Conservation (phyloP, 2,329 filamentous ascomycete genomes). For the Phyllosticta citribraziliensis region DNA sequence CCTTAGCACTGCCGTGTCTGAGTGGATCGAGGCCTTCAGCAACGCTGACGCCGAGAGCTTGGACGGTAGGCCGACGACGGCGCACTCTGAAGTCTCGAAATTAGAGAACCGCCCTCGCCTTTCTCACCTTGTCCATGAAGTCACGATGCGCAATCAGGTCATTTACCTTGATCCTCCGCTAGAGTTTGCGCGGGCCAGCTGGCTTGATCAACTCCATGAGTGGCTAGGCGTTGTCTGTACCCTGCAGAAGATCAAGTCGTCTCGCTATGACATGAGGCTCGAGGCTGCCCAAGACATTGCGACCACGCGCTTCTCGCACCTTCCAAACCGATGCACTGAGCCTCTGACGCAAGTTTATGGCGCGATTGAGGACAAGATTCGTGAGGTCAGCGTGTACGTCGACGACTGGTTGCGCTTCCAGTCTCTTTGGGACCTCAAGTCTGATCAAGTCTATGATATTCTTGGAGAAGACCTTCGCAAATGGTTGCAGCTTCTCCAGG, state of each 20-base stretch:
- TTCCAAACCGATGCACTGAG: slow-evolving; percentile 74
- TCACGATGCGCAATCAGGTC: slow-evolving; percentile 96
- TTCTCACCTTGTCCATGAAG: slow-evolving; percentile 71
- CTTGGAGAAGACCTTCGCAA: slow-evolving; percentile 83
- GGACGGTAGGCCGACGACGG: slow-evolving; percentile 39
- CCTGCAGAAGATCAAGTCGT: slow-evolving; percentile 86
- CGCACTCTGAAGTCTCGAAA: slow-evolving; percentile 21
- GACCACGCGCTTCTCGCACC: slow-evolving; percentile 67
- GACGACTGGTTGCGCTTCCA: slow-evolving; percentile 99
- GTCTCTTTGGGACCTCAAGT: slow-evolving; percentile 94
- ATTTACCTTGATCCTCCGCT: slow-evolving; percentile 93
- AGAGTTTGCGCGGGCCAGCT: slow-evolving; percentile 83
- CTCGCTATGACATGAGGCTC: slow-evolving; percentile 82
- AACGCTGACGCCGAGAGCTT: slow-evolving; percentile 33
- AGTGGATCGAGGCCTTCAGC: slow-evolving; percentile 83
- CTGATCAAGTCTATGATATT: slow-evolving; percentile 87
- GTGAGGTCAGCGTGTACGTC: slow-evolving; percentile 73
- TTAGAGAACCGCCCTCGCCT: slow-evolving; percentile 48
- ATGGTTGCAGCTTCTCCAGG: slow-evolving; percentile 93
- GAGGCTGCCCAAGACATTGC: slow-evolving; percentile 49
- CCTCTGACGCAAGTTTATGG: slow-evolving; percentile 72
- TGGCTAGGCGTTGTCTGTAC: slow-evolving; percentile 93
- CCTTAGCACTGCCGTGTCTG: slow-evolving; percentile 69
- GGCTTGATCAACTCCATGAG: slow-evolving; percentile 84
- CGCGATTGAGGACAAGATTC: slow-evolving; percentile 72